phyloP scores from a whole-genome alignment of 352 stramenopile species.

The Sclerospora graminicola region DNA sequence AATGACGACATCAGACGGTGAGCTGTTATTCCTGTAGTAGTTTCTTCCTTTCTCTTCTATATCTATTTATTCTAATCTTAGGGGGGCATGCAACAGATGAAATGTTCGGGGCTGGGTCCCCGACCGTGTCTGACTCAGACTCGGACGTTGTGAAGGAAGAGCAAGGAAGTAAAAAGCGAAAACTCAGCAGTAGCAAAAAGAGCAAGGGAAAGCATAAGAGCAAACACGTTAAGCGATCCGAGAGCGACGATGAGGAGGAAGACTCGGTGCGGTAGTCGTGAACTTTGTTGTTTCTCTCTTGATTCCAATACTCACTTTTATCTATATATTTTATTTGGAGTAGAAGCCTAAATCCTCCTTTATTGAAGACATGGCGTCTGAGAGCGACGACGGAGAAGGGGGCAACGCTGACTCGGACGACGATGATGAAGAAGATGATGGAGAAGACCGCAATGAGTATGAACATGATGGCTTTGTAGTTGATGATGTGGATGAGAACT shows the following conservation, averaged over 20 bases:
- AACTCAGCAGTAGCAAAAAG: slow-evolving; percentile 23
- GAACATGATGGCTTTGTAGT: slow-evolving; percentile 86
- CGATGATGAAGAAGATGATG: slow-evolving; percentile 76
- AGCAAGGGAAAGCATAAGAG: slow-evolving; percentile 24
- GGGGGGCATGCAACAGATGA: slow-evolving; percentile 33
- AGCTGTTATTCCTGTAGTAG: too few species aligned
- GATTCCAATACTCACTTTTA: slow-evolving; percentile 3
- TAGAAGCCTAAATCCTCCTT: slow-evolving; percentile 75
- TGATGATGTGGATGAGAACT: slow-evolving; percentile 66
- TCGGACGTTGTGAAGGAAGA: slow-evolving; percentile 46
- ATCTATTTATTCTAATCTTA: too few species aligned
- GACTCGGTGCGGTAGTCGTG: slow-evolving; percentile 33
- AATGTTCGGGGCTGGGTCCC: slow-evolving; percentile 52
- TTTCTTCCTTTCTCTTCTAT: too few species aligned
- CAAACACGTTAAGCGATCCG: slow-evolving; percentile 55
- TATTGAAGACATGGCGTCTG: slow-evolving; percentile 84
- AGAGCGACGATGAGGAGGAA: slow-evolving; percentile 56
- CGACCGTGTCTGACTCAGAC: slow-evolving; percentile 80
- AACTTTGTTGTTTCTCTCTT: neutral
- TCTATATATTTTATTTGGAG: slow-evolving; percentile 1
- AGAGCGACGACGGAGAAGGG: slow-evolving; percentile 67
- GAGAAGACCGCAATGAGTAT: slow-evolving; percentile 83
- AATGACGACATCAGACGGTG: too few species aligned
- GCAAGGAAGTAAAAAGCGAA: slow-evolving; percentile 55
- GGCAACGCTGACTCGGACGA: slow-evolving; percentile 55